phyloP scores from a whole-genome alignment of 257 asterid genomes.

The Mentha longifolia region DNA sequence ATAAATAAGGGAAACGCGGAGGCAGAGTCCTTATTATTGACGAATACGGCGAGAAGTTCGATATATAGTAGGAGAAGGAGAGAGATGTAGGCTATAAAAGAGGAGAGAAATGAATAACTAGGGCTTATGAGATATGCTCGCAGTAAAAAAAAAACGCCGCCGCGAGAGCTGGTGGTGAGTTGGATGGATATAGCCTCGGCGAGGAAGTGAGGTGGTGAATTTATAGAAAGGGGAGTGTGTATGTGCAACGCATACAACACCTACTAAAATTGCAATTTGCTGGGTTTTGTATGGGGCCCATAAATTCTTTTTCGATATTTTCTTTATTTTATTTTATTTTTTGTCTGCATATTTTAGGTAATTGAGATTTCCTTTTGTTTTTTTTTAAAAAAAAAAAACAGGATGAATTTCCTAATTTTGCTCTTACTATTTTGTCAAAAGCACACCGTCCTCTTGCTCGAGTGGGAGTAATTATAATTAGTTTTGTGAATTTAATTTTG shows the following conservation, averaged over 20 bases:
- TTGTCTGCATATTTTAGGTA: not conserved
- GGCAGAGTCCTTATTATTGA: conserved; percentile 30
- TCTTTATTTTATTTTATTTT: not conserved
- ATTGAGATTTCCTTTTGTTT: not conserved
- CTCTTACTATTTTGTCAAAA: not conserved
- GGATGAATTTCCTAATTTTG: not conserved
- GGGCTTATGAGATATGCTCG: conserved; percentile 20
- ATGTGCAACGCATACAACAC: conserved; percentile 20
- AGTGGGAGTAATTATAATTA: no score
- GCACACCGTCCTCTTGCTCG: no score
- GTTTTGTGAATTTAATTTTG: not conserved
- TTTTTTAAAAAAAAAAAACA: no score
- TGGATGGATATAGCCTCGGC: conserved; percentile 34
- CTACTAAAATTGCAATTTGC: conserved; percentile 12
- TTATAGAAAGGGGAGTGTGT: conserved; percentile 49
- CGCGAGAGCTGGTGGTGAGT: conserved; percentile 36
- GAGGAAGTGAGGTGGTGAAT: conserved; percentile 42
- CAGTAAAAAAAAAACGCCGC: conserved; percentile 43
- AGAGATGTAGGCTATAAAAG: not conserved
- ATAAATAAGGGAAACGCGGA: conserved; percentile 11
- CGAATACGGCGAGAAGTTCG: conserved; percentile 31
- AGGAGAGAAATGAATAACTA: not conserved
- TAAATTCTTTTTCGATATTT: not conserved
- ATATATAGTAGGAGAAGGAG: conserved; percentile 9
- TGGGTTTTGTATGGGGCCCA: conserved; percentile 42